phyloP scores from a whole-genome alignment of 805 yeast species.

The Cyberlindnera maclurae region DNA sequence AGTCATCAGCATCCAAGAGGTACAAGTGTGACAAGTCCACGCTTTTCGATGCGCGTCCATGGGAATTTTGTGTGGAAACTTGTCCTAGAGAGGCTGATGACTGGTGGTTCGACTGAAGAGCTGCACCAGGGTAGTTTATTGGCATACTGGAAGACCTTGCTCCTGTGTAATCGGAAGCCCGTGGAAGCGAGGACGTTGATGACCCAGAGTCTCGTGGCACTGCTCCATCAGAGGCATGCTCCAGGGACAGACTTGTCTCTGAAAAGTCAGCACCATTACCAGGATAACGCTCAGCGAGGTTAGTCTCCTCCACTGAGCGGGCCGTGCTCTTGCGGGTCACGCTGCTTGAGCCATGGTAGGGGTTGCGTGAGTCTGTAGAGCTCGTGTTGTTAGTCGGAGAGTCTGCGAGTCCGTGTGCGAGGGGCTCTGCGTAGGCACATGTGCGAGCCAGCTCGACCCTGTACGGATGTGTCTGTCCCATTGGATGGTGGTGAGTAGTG shows the following conservation, averaged over 20 bases:
- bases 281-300: neutral
- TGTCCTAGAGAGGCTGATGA: constrained; percentile 10
- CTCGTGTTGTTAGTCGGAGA: neutral
- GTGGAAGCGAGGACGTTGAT: constrained; percentile 7
- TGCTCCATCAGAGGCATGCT: too few relatives aligned
- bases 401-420: too few relatives aligned
- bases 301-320: constrained; percentile 1
- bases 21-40: constrained; percentile 37
- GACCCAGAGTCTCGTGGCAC: constrained; percentile 4
- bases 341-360: constrained; percentile 2
- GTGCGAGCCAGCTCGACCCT: neutral
- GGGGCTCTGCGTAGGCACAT: too few relatives aligned
- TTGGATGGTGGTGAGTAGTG: neutral
- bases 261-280: neutral
- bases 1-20: constrained; percentile 25
- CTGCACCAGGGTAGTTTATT: constrained; percentile 2
- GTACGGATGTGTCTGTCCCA: constrained; percentile 4
- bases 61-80: constrained; percentile 5
- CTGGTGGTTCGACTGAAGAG: constrained; percentile 6
- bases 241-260: too few relatives aligned
- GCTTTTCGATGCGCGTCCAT: constrained; percentile 27
- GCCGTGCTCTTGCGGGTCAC: neutral
- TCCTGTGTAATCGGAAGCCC: constrained; percentile 18
- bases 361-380: constrained; percentile 1
- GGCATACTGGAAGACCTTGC: constrained; percentile 19